Conservation (phyloP, 352 stramenopile species). For the Phytopythium boreale region DNA sequence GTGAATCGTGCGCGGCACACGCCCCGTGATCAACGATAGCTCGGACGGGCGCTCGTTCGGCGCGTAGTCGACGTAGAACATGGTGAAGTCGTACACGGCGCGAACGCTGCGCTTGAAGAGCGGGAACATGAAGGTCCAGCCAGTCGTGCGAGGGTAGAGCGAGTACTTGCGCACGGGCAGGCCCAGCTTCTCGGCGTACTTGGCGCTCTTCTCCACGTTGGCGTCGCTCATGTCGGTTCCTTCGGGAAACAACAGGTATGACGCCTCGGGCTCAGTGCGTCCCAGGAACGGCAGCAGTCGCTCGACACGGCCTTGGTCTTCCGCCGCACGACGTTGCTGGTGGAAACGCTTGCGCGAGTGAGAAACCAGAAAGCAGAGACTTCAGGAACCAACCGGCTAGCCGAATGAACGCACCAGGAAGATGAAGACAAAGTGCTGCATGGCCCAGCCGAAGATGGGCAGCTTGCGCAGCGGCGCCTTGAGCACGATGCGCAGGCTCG, state of each 20-base stretch:
- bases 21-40: constrained; percentile 49
- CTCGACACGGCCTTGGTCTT: constrained; percentile 54
- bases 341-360: too few species aligned
- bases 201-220: constrained; percentile 61
- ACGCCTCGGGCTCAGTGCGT: constrained; percentile 41
- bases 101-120: constrained; percentile 48
- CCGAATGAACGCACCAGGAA: constrained; percentile 46
- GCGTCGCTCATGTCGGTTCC: constrained; percentile 68
- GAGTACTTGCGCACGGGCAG: constrained; percentile 50
- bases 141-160: constrained; percentile 74
- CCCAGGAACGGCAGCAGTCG: constrained; percentile 57
- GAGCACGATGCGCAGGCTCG: constrained; percentile 66
- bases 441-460: constrained; percentile 83
- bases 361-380: neutral
- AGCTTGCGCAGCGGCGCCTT: constrained; percentile 71
- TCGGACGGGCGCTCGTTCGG: constrained; percentile 66
- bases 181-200: constrained; percentile 51
- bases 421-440: constrained; percentile 85
- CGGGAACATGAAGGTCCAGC: constrained; percentile 75
- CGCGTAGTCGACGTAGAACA: constrained; percentile 77
- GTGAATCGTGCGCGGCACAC: constrained; percentile 56
- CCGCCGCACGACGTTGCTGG: constrained; percentile 56
- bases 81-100: constrained; percentile 79
- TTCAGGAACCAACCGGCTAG: neutral
- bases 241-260: constrained; percentile 80